phyloP scores from a whole-genome alignment of 768 basidiomycete species.

The Agaricus bisporus region DNA sequence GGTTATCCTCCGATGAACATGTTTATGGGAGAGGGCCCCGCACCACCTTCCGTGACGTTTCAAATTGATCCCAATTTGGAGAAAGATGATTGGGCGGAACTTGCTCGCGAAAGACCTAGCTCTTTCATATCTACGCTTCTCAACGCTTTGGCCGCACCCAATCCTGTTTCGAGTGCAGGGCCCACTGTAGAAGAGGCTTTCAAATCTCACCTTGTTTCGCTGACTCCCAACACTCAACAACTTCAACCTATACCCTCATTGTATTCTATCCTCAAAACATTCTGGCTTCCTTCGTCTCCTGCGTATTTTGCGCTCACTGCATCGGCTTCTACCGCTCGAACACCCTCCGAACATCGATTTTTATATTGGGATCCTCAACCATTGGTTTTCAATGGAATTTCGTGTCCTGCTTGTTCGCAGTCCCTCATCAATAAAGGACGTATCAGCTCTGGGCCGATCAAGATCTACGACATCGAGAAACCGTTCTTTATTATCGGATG shows the following conservation, averaged over 20 bases:
- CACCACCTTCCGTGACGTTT: conserved; percentile 25
- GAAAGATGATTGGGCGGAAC: conserved; percentile 59
- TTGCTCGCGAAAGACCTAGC: conserved; percentile 50
- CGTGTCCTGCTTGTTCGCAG: conserved; percentile 59
- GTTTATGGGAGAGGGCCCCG: conserved; percentile 14
- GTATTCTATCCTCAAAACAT: conserved; percentile 75
- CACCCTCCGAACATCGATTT: conserved; percentile 69
- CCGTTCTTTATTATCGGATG: conserved; percentile 86
- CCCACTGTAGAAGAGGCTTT: conserved; percentile 72
- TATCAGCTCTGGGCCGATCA: conserved; percentile 69
- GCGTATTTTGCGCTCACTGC: conserved; percentile 73
- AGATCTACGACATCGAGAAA: conserved; percentile 72
- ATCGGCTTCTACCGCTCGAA: conserved; percentile 60
- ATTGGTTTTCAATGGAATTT: conserved; percentile 76
- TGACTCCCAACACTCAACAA: conserved; percentile 42
- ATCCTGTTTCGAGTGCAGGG: conserved; percentile 54
- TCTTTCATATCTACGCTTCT: conserved; percentile 54
- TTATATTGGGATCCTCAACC: conserved; percentile 87
- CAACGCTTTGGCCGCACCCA: conserved; percentile 52
- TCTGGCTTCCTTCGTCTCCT: conserved; percentile 79
- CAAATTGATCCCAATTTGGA: conserved; percentile 50
- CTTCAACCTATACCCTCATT: conserved; percentile 57
- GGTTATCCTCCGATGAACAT: conserved; percentile 8
- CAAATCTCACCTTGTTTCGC: conserved; percentile 66
- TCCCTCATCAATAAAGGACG: conserved; percentile 63